Conservation (phyloP, 805 yeast species). For the Metschnikowia rubicola region DNA sequence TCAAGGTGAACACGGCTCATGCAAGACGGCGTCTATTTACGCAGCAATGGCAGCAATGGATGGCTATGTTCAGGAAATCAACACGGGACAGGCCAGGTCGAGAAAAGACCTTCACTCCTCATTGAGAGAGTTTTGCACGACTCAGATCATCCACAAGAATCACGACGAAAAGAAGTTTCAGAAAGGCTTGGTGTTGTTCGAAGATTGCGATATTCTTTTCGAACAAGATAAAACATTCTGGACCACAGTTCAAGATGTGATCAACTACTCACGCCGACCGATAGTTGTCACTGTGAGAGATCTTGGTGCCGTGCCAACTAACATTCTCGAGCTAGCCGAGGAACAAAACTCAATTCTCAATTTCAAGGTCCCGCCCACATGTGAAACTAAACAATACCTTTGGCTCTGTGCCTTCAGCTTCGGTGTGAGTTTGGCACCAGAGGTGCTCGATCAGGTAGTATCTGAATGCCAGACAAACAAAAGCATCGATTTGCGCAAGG, state of each 20-base stretch:
- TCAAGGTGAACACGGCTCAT: slow-evolving; percentile 69
- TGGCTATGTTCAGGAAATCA: slow-evolving; percentile 80
- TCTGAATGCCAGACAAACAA: slow-evolving; percentile 16
- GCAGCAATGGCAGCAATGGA: slow-evolving; percentile 58
- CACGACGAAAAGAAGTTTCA: slow-evolving; percentile 33
- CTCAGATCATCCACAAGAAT: slow-evolving; percentile 66
- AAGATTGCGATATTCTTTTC: slow-evolving; percentile 80
- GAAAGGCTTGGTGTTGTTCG: slow-evolving; percentile 71
- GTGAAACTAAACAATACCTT: slow-evolving; percentile 31
- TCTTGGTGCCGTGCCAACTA: slow-evolving; percentile 44
- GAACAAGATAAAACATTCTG: slow-evolving; percentile 80
- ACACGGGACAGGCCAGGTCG: slow-evolving; percentile 69
- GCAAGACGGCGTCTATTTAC: slow-evolving; percentile 73
- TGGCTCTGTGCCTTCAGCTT: slow-evolving; percentile 37
- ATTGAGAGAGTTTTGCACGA: slow-evolving; percentile 77
- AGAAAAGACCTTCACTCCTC: slow-evolving; percentile 63
- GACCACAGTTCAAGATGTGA: slow-evolving; percentile 60
- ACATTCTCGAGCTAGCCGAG: slow-evolving; percentile 42
- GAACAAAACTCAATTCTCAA: slow-evolving; percentile 39
- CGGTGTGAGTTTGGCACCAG: slow-evolving; percentile 31
- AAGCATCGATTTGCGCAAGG: slow-evolving; percentile 45
- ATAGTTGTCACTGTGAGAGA: slow-evolving; percentile 64
- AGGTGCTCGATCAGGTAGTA: slow-evolving; percentile 27
- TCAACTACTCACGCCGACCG: slow-evolving; percentile 64
- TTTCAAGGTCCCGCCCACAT: slow-evolving; percentile 21